A percentile compares a stretch with the other conserved stretches of the same genome.
Evolutionary conservation across 129 eudicot genomes (phyloP).

Genomic region (Smallanthus sonchifolius): DNA sequence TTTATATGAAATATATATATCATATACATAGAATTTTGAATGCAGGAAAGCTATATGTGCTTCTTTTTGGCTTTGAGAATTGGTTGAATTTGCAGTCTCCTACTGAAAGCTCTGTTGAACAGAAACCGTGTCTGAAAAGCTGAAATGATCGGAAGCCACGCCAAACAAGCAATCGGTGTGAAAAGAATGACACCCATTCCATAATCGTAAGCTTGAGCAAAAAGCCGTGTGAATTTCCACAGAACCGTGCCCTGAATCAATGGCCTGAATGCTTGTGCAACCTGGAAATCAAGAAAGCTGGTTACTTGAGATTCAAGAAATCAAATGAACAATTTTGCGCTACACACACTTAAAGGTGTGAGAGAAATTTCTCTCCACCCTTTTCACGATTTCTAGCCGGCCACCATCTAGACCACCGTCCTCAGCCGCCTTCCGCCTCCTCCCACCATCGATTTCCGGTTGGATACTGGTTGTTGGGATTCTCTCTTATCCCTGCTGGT

Average conservation of each 20-base stretch:
- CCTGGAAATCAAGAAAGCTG: conserved; percentile 36
- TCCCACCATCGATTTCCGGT: too few relatives aligned
- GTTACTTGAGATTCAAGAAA: conserved; percentile 1
- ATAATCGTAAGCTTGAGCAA: conserved; percentile 82
- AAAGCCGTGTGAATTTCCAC: conserved; percentile 71
- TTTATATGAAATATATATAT: conserved; percentile 7
- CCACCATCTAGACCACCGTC: too few relatives aligned
- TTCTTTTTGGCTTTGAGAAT: conserved; percentile 87
- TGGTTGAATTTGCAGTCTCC: conserved; percentile 77
- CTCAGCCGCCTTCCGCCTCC: too few relatives aligned
- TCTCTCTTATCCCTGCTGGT: too few relatives aligned
- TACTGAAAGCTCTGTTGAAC: conserved; percentile 86
- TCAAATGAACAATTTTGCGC: neutral
- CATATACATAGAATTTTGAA: conserved; percentile 20
- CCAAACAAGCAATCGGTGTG: conserved; percentile 68
- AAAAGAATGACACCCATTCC: conserved; percentile 84
- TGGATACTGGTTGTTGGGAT: too few relatives aligned
- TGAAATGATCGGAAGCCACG: conserved; percentile 93
- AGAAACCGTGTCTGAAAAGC: conserved; percentile 86
- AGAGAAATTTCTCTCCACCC: too few relatives aligned
- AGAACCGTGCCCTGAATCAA: conserved; percentile 52
- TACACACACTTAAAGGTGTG: too few relatives aligned
- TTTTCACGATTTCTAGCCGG: too few relatives aligned
- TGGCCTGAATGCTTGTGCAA: conserved; percentile 77
- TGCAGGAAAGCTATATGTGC: conserved; percentile 18